Evolutionary conservation across 2,329 filamentous ascomycete genomes (phyloP), one percentile per base, ranked within the genome.

Genomic region (Paecilomyces niveus): DNA sequence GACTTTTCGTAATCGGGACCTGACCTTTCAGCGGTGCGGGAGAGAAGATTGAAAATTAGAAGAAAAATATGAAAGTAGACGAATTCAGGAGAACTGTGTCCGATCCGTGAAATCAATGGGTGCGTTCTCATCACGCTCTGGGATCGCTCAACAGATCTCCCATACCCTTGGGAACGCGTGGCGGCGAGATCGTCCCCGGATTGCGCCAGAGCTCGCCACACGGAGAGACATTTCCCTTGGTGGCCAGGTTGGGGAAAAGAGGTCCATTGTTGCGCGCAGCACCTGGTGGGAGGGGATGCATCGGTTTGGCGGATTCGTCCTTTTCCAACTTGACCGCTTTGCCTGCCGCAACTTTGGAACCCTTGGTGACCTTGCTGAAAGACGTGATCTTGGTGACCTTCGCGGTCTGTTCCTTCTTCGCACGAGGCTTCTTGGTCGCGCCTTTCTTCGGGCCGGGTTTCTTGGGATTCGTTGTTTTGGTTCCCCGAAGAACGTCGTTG

Each of bases 251-350:
- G 45, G 70, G 68, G 39, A 69, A 70, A 55, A 73, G 63, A n/a
- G 67, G 66, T 1, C 72, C 68, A 56, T 76, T 77, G 59, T 68
- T 75, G 57, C 70, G 70, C 13, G 68, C 67, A 39, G 70, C 70
- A 33, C 69, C 68, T 3, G 68, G 64, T 31, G 72, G 67, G 55
- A 76, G 59, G 21, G 70, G 67, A 24, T 67, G 68, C 70, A 76
- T 74, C 10, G 71, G 65, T 54, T 73, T 73, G 55, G 62, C 61
- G 32, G 55, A 50, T 9, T 68, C 63, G 18, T 62, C 64, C 57
- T 61, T 64, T 49, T 70, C 68, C 50, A 62, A 49, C 60, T 69
- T 70, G 59, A 61, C 49, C 2, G 63, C 58, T 53, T 74, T 70
- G 52, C 61, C 62, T 10, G 55, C 63, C 24, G 65, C 58, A 9